Percentiles rank a stretch among this genome's conserved stretches.
Evolutionary conservation across 1,284 basidiomycete genomes (phyloP).

Genomic region (Rhodotorula sp.): DNA sequence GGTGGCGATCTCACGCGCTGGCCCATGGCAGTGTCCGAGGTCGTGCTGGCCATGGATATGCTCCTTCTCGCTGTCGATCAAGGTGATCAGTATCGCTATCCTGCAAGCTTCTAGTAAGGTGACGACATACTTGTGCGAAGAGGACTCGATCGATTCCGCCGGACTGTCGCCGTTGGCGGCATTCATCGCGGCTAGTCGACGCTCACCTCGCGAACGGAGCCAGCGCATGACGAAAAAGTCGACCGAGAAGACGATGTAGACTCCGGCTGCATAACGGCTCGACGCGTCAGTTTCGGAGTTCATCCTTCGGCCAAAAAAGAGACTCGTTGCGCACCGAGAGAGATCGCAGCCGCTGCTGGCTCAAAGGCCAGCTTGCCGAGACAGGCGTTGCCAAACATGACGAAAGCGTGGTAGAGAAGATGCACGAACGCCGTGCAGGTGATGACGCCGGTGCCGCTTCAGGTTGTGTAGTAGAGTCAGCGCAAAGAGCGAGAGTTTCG

Average conservation of each 20-base stretch:
- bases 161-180: conserved; percentile 6
- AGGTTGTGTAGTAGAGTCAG: conserved; percentile 16
- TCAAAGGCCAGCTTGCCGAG: conserved; percentile 53
- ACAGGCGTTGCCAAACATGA: conserved; percentile 51
- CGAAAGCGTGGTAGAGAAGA: conserved; percentile 52
- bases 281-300: too few relatives aligned
- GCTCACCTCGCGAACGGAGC: conserved; percentile 26
- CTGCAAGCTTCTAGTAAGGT: background rate
- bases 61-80: conserved; percentile 13
- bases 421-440: conserved; percentile 54
- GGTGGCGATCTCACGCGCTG: conserved; percentile 38
- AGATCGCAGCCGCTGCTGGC: conserved; percentile 52
- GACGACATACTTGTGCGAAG: background rate
- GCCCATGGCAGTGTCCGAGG: conserved; percentile 40
- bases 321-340: conserved; percentile 43
- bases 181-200: background rate
- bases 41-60: background rate
- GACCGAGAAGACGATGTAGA: conserved; percentile 46
- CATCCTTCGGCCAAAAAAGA: background rate
- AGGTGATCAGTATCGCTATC: background rate
- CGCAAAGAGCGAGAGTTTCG: too few relatives aligned
- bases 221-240: conserved; percentile 50
- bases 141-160: background rate
- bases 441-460: conserved; percentile 51
- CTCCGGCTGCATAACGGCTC: background rate